phyloP scores from a whole-genome alignment of 495 filamentous ascomycete species.

The Penicillium angulare region DNA sequence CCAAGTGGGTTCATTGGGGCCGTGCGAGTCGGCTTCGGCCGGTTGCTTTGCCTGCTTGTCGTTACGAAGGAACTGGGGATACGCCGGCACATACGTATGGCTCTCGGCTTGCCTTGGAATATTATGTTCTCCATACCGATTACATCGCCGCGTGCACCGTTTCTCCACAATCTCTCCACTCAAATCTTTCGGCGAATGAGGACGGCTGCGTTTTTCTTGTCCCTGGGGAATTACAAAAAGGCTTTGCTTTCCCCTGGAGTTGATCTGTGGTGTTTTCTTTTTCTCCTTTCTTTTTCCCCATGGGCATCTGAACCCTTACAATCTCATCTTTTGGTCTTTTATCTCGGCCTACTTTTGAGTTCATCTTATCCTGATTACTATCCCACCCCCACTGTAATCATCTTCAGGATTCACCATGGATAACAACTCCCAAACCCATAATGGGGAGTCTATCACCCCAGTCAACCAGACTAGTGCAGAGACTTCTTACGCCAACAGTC shows the following conservation, averaged over 20 bases:
- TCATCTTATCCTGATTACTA: not conserved
- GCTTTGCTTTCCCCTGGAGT: conserved; percentile 8
- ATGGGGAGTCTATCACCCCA: conserved; percentile 40
- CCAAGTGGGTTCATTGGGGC: conserved; percentile 12
- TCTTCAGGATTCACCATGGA: conserved; percentile 27
- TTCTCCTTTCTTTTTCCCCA: conserved; percentile 15
- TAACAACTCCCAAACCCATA: conserved; percentile 31
- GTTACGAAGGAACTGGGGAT: not conserved
- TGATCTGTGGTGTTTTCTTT: not conserved
- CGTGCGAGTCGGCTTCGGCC: conserved; percentile 19
- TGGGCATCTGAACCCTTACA: conserved; percentile 8
- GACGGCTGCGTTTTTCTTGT: not conserved
- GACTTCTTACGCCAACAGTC: conserved; percentile 25
- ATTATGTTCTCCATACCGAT: too few relatives aligned
- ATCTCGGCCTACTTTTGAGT: not conserved
- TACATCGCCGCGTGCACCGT: conserved; percentile 6
- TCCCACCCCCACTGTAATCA: not conserved
- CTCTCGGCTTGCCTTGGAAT: conserved; percentile 1
- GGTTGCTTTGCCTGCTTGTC: conserved; percentile 4
- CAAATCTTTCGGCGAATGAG: conserved; percentile 4
- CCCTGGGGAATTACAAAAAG: conserved; percentile 21
- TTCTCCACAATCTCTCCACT: conserved; percentile 28
- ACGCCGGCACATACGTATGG: not conserved
- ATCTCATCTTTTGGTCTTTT: not conserved
- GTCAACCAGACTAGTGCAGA: conserved; percentile 24